These are phyloP conservation scores for Aureobasidium sp. DNA, from an alignment of 2,329 filamentous ascomycete genomes.

Conservation along the genomic window DNA sequence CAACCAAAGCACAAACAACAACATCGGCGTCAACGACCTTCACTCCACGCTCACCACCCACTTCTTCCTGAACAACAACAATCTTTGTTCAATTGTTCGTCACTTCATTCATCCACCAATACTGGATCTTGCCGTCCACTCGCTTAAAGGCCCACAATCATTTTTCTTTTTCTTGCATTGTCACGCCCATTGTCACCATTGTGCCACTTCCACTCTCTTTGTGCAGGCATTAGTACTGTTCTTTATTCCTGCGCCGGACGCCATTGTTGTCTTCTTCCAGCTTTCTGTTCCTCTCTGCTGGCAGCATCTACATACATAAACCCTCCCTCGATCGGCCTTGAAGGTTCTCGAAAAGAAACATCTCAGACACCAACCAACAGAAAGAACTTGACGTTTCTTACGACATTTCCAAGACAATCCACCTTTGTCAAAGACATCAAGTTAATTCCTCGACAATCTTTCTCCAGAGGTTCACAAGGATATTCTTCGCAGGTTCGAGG, in stretches of 20 bases:
- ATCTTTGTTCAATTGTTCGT: conserved; percentile 1
- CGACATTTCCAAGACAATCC: neutral
- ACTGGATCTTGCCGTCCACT: conserved; percentile 8
- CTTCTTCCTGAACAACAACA: neutral
- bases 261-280: conserved; percentile 7
- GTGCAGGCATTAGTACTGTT: neutral
- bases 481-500: conserved; percentile 15
- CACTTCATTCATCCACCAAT: conserved; percentile 8
- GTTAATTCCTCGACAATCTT: conserved; percentile 3
- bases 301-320: neutral
- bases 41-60: neutral
- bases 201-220: conserved; percentile 5
- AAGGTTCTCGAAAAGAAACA: conserved; percentile 13
- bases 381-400: conserved; percentile 1
- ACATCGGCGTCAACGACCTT: conserved; percentile 4
- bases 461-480: neutral
- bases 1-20: conserved; percentile 10
- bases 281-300: neutral
- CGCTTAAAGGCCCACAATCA: conserved; percentile 7
- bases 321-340: neutral
- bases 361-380: conserved; percentile 6
- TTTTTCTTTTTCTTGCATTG: neutral
- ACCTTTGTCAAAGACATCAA: conserved; percentile 4
- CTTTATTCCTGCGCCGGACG: neutral
- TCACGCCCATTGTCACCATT: conserved; percentile 11